Conservation (phyloP, 169 alveolate genomes). For the Plasmodium coatneyi region DNA sequence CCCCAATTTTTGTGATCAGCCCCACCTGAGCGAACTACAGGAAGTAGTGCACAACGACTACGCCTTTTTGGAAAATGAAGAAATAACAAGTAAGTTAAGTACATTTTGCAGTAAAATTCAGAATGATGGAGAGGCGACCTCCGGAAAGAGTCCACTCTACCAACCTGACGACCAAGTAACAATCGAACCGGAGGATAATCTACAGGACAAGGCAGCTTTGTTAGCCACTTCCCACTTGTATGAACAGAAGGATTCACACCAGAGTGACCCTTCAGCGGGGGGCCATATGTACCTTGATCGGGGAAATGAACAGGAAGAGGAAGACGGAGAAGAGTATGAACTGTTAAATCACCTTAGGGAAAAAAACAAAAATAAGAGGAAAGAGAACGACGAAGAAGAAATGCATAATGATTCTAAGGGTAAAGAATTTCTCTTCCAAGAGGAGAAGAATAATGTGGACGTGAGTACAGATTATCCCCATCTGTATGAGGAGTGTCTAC, state of each 20-base stretch:
- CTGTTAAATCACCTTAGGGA: not conserved
- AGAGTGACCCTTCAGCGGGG: too few relatives aligned
- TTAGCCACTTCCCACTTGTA: not conserved
- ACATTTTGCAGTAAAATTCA: slow-evolving; percentile 11
- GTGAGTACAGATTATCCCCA: not conserved
- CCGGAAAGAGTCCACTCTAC: not conserved
- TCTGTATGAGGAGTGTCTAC: not conserved
- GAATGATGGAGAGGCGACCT: not conserved
- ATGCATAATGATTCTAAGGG: not conserved
- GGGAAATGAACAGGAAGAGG: not conserved
- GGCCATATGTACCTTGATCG: not conserved
- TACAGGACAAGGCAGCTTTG: not conserved
- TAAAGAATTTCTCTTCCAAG: not conserved
- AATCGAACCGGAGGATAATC: not conserved
- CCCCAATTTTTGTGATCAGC: not conserved
- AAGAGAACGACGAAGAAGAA: not conserved
- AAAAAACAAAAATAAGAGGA: not conserved
- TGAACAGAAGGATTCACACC: not conserved
- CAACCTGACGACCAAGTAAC: not conserved
- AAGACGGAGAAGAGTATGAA: not conserved
- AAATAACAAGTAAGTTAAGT: not conserved
- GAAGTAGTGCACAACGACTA: not conserved
- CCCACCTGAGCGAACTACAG: not conserved
- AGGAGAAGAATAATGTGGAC: not conserved
- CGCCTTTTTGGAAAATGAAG: slow-evolving; percentile 8